phyloP scores from a whole-genome alignment of 805 yeast species.

The Kluyveromyces wickerhamii region DNA sequence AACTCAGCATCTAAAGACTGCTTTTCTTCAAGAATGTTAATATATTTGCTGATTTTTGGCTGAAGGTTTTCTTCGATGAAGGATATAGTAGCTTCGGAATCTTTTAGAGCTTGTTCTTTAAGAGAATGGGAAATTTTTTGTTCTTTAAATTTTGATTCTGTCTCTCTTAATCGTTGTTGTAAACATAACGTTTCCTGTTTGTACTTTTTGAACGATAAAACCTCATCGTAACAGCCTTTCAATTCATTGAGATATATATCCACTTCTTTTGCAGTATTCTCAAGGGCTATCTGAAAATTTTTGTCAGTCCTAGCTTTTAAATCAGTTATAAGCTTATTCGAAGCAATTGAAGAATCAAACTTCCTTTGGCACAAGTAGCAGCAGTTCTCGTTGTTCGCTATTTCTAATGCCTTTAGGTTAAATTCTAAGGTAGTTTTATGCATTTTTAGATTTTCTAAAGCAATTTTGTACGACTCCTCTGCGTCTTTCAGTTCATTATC shows the following conservation, averaged over 20 bases:
- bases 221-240: slow-evolving; percentile 19
- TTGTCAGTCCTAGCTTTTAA: slow-evolving; percentile 28
- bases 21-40: slow-evolving; percentile 22
- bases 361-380: slow-evolving; percentile 70
- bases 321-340: slow-evolving; percentile 22
- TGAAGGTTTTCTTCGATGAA: slow-evolving; percentile 8
- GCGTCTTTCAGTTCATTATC: slow-evolving; percentile 43
- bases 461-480: slow-evolving; percentile 53
- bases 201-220: slow-evolving; percentile 11
- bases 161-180: slow-evolving; percentile 9
- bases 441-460: slow-evolving; percentile 60
- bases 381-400: slow-evolving; percentile 47
- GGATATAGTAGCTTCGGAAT: slow-evolving; percentile 16
- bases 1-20: slow-evolving; percentile 16
- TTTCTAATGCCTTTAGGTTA: slow-evolving; percentile 58
- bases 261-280: slow-evolving; percentile 28
- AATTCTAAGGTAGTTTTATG: slow-evolving; percentile 61
- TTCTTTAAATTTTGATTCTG: background rate
- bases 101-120: slow-evolving; percentile 15
- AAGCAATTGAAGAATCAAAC: slow-evolving; percentile 37
- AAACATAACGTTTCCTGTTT: background rate
- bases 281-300: slow-evolving; percentile 27
- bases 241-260: slow-evolving; percentile 25
- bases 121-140: slow-evolving; percentile 16
- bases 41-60: slow-evolving; percentile 23